phyloP scores from a whole-genome alignment of 768 basidiomycete species.

The Mycena capillaripes region DNA sequence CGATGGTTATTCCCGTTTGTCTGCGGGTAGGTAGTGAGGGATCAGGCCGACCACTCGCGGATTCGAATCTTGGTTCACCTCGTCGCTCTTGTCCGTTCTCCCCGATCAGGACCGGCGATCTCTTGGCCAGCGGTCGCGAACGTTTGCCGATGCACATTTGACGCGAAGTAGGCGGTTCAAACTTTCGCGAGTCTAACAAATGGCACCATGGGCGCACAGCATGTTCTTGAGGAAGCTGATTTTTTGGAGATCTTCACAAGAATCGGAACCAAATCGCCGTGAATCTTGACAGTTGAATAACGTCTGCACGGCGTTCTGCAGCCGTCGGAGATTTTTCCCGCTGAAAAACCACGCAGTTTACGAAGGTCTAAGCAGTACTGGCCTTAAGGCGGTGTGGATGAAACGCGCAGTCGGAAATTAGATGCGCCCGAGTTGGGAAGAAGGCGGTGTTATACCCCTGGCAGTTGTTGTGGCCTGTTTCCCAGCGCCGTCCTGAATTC shows the following conservation, averaged over 20 bases:
- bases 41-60: no score
- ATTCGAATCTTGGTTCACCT: no score
- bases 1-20: no score
- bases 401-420: slow-evolving; percentile 25
- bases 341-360: background rate
- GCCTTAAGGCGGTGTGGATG: background rate
- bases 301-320: background rate
- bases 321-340: background rate
- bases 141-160: background rate
- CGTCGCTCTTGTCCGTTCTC: background rate
- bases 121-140: background rate
- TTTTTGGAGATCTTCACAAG: background rate
- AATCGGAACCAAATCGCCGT: background rate
- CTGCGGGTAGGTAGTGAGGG: no score
- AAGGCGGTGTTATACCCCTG: slow-evolving; percentile 16
- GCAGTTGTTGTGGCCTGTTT: background rate
- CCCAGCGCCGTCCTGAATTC: background rate
- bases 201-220: background rate
- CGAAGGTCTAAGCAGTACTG: background rate
- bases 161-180: background rate
- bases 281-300: background rate
- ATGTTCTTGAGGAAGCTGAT: background rate
- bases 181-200: background rate
- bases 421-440: background rate
- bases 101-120: background rate